Base-by-base conservation (phyloP, 768 basidiomycete genomes). In the Sutorius australiensis region DNA sequence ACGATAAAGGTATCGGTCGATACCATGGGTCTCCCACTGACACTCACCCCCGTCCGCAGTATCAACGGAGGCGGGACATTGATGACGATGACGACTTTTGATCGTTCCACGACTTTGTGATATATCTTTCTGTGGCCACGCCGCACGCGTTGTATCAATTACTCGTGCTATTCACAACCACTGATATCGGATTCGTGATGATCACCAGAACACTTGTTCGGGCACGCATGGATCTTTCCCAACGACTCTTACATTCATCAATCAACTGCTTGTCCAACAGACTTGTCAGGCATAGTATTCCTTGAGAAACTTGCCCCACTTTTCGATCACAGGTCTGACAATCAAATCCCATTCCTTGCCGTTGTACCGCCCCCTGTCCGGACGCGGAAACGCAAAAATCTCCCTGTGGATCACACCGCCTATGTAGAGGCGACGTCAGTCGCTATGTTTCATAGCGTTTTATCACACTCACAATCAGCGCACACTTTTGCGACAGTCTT, bases 301-400 rank as follows among this genome's bases (percentile, higher is more conserved):
- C 45, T 62, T 53, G n/a, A 80, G 74, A 54, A 88, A 92, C 27
- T 55, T 72, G 2, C 86, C 90, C 90, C 90, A 92, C 46, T 81
- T 81, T 64, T 87, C 81, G 46, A 92, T 80, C 6, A 91, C 81
- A 38, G 87, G 87, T 57, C 80, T 82, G 36, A 92, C 86, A 30
- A 92, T 75, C 12, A 68, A 55, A 48, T 89, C 85, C 85, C 86
- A 92, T 67, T 92, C 91, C 56, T 74, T 80, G 7, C 82, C 83
- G 54, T 79, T 75, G 60, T 82, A 79, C 31, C 52, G 65, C 0
- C 87, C 87, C 9, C 63, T 67, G 36, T 65, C 71, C 46, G 82
- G 77, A 40, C 83, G 78, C 39, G 70, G 69, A 61, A 93, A 89
- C 36, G 85, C 72, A 64, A 93, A 93, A 16, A 93, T 89, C 63